Evolutionary conservation across 768 basidiomycete genomes (phyloP), one percentile per base, ranked within the genome.

Genomic region (Tulasnella sp.): DNA sequence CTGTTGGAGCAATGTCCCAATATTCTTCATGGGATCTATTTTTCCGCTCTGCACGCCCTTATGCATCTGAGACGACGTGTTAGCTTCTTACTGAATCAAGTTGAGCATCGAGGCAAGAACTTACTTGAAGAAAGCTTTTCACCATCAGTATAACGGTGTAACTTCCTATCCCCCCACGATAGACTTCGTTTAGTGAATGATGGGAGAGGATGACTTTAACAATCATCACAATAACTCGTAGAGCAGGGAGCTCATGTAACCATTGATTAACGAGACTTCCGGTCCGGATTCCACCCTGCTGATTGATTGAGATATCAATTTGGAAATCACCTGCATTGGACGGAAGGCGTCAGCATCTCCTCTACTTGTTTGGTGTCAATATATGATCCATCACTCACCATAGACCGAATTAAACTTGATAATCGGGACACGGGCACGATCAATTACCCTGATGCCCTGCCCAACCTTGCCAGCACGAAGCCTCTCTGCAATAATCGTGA

Each of bases 141-240:
- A 84, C 90, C 50, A 99, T 65, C 64, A 88, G 95, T 48, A 96
- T 89, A 53, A 95, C 88, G 58, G 83, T 81, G 63, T 96, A 98
- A 61, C 86, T 89, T 19, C 93, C 92, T 31, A 99, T 65, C 2
- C 95, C 95, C 6, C 95, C 93, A 0, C 83, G 84, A 64, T 82
- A 96, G 15, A 98, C 93, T 65, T 98, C 95, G 64, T 99, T 98
- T 89, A 96, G 86, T 25, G 77, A 77, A 33, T 91, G 72, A 62
- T 95, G 89, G 57, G 72, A 75, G 48, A 98, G 72, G 65, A 95
- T 96, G 2, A 83, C 76, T 66, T 98, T 99, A 56, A 85, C 81
- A 55, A 93, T 78, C 62, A 96, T 67, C 32, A 96, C 79, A 33
- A 99, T 77, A 50, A 75, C 77, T 29, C 83, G 77, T n/a, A 91